Evolutionary conservation across 495 filamentous ascomycete species (phyloP).

Genomic region (Tuber indicum): DNA sequence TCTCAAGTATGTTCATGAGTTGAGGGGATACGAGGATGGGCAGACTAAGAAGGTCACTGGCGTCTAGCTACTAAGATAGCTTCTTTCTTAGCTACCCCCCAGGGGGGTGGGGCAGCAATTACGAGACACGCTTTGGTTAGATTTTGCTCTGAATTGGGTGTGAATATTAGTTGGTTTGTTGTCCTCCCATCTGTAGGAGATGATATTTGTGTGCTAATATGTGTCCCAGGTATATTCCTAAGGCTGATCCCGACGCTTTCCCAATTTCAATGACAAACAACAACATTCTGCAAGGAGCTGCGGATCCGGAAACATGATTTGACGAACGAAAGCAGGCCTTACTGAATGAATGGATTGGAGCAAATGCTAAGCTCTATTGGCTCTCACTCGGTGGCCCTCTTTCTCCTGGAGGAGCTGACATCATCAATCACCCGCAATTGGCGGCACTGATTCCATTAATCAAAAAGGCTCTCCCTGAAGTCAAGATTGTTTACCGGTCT

Average conservation of each 20-base stretch:
- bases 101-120: slow-evolving; percentile 79
- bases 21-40: slow-evolving; percentile 54
- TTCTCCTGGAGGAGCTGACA: slow-evolving; percentile 67
- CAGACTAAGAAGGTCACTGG: not conserved
- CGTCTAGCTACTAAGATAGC: slow-evolving; percentile 56
- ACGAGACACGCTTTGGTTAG: slow-evolving; percentile 80
- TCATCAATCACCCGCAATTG: slow-evolving; percentile 88
- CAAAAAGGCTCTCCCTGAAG: slow-evolving; percentile 60
- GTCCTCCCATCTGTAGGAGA: slow-evolving; percentile 20
- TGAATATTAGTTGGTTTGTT: slow-evolving; percentile 71
- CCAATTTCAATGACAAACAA: slow-evolving; percentile 83
- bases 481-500: slow-evolving; percentile 72
- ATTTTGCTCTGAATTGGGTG: slow-evolving; percentile 60
- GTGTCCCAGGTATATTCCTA: slow-evolving; percentile 61
- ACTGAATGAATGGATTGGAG: slow-evolving; percentile 66
- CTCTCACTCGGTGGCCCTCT: slow-evolving; percentile 63
- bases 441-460: slow-evolving; percentile 71
- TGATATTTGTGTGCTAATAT: slow-evolving; percentile 10
- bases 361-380: slow-evolving; percentile 75
- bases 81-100: slow-evolving; percentile 79
- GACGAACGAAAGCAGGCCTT: slow-evolving; percentile 51
- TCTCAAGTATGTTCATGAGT: slow-evolving; percentile 57
- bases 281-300: slow-evolving; percentile 85
- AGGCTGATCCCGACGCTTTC: slow-evolving; percentile 79
- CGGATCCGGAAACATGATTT: slow-evolving; percentile 56